Evolutionary conservation across 139 green algal genomes (phyloP), one percentile per base, ranked within the genome.

Genomic region (Volvox africanus): DNA sequence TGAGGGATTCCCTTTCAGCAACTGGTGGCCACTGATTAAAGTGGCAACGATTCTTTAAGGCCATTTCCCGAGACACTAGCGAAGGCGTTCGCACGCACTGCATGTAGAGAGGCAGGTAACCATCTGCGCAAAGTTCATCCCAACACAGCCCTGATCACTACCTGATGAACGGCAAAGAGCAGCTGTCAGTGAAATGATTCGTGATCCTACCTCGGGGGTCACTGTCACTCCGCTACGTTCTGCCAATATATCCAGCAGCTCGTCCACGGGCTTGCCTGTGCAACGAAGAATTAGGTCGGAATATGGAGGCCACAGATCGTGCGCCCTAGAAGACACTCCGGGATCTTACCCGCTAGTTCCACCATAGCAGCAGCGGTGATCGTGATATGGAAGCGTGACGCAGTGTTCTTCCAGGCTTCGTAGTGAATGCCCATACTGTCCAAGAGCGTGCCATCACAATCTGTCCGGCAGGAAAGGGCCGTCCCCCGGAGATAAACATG

Each of bases 361-460:
- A 90, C 86, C 86, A 90, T 90, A 32, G n/a, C 86, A 9, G 71
- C 50, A 0, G 86, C 87, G 1, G 61, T 91, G 61, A 91, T 91
- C 0, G 28, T 79, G 61, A 91, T 91, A 22, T 33, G 33, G 17
- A 86, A 91, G 20, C 35, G 78, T 5, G 33, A 67, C 0, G 87
- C 75, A 1, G 87, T 91, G 61, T 86, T 44, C 61, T 79, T 86
- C 87, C 87, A 91, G 18, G 87, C 87, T 62, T 85, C 87, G 26
- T 80, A 79, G 61, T 91, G 87, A 28, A 69, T 78, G 24, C 76
- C 62, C 87, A 91, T 91, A 55, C 71, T 85, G 61, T 91, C 87
- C 61, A 91, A 77, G 18, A 91, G 61, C 76, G 87, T 91, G 24
- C 87, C 87, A 73, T 91, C 87, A 36, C 87, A 91, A 77, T 91